A percentile compares a stretch with the other conserved stretches of the same genome.
Conservation (phyloP, 2,329 filamentous ascomycete species). For the Penicillium crustosum region DNA sequence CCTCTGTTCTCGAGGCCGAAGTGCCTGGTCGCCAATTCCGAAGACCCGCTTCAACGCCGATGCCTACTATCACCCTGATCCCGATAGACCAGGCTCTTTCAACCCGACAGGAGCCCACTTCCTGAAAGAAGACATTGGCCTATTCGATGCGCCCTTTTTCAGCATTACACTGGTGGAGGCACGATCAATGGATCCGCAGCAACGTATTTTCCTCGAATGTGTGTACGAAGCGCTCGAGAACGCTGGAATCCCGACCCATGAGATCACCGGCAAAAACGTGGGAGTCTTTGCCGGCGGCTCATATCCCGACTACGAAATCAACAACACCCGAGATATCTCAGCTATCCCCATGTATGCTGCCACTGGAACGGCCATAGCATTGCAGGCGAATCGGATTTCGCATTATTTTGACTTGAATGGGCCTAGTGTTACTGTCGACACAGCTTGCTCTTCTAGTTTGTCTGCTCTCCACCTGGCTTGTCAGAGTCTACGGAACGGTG, state of each 20-base stretch:
- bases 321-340: constrained; percentile 23
- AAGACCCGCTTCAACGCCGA: constrained; percentile 24
- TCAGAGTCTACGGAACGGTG: constrained; percentile 27
- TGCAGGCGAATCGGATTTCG: constrained; percentile 31
- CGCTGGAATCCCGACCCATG: constrained; percentile 25
- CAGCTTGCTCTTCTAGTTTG: constrained; percentile 31
- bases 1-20: constrained; percentile 22
- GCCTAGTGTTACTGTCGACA: constrained; percentile 31
- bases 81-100: constrained; percentile 23
- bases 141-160: constrained; percentile 33
- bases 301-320: constrained; percentile 26
- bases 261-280: constrained; percentile 19
- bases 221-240: constrained; percentile 32
- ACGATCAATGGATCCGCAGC: constrained; percentile 25
- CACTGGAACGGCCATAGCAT: constrained; percentile 24
- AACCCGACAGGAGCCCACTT: constrained; percentile 28
- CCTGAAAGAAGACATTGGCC: constrained; percentile 26
- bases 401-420: constrained; percentile 34
- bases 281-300: constrained; percentile 27
- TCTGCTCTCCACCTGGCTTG: constrained; percentile 30
- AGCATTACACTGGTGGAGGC: constrained; percentile 29
- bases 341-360: constrained; percentile 25
- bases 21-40: constrained; percentile 24
- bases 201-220: constrained; percentile 29
- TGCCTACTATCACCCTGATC: constrained; percentile 25